Conservation (phyloP, 1,284 basidiomycete species). For the Paramarasmius palmivorus region DNA sequence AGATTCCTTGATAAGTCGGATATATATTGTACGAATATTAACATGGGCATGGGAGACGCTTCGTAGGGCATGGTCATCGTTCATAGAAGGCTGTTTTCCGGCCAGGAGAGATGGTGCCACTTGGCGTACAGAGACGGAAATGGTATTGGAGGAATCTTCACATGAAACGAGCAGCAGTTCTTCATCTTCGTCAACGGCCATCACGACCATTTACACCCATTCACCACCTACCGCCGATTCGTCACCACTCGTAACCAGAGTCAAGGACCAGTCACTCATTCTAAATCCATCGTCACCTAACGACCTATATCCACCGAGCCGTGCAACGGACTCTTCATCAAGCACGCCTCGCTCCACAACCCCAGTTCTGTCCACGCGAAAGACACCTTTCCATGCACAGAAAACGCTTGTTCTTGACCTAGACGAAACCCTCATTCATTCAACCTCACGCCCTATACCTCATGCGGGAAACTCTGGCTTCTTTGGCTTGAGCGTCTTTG, state of each 20-base stretch:
- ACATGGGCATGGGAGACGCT: conserved; percentile 53
- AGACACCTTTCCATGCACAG: conserved; percentile 74
- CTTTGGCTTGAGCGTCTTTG: conserved; percentile 61
- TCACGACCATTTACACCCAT: no score
- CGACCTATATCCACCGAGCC: neutral
- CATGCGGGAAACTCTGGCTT: conserved; percentile 57
- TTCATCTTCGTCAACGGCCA: conserved; percentile 9
- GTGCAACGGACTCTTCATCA: conserved; percentile 9
- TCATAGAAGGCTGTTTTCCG: conserved; percentile 20
- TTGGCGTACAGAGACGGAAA: conserved; percentile 34
- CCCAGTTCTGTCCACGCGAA: conserved; percentile 49
- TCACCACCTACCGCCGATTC: conserved; percentile 20
- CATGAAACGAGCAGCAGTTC: conserved; percentile 26
- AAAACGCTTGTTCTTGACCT: conserved; percentile 96
- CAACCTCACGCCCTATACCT: conserved; percentile 80
- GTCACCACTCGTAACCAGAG: conserved; percentile 14
- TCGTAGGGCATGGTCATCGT: conserved; percentile 44
- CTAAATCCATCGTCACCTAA: conserved; percentile 16
- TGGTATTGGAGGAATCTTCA: conserved; percentile 41
- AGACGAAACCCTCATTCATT: conserved; percentile 98
- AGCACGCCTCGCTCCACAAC: conserved; percentile 38
- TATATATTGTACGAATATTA: conserved; percentile 54
- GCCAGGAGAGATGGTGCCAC: conserved; percentile 2
- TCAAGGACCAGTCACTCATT: conserved; percentile 12
- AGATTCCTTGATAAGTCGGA: conserved; percentile 40